These are phyloP conservation scores for Onygenales sp. DNA, from an alignment of 2,329 filamentous ascomycete species.

Conservation along the genomic window DNA sequence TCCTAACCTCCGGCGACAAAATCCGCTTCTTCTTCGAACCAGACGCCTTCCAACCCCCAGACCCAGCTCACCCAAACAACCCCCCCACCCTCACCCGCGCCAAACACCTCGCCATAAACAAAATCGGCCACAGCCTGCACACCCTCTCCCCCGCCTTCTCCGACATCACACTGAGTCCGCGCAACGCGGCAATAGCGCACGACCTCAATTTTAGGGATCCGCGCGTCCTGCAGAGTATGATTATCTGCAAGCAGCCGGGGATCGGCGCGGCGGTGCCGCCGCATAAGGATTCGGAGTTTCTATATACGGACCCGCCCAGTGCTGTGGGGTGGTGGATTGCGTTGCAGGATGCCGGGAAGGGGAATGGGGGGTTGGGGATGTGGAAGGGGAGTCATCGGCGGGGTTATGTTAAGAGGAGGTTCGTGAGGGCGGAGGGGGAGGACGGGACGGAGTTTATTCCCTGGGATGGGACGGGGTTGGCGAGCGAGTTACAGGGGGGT, in stretches of 20 bases:
- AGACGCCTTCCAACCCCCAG: constrained; percentile 57
- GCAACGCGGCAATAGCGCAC: constrained; percentile 56
- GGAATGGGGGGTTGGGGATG: constrained; percentile 86
- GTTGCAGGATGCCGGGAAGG: constrained; percentile 75
- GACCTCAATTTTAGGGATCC: constrained; percentile 68
- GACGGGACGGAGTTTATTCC: constrained; percentile 56
- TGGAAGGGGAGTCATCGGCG: constrained; percentile 70
- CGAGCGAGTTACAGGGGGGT: constrained; percentile 40
- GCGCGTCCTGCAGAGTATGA: constrained; percentile 80
- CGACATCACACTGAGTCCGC: constrained; percentile 3
- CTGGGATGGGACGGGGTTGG: constrained; percentile 59
- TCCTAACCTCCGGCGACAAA: constrained; percentile 81
- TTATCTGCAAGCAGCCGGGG: constrained; percentile 96
- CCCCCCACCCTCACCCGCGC: constrained; percentile 61
- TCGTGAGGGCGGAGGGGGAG: constrained; percentile 53
- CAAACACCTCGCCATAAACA: constrained; percentile 79
- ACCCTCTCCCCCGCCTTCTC: constrained; percentile 41
- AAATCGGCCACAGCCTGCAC: constrained; percentile 74
- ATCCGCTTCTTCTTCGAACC: constrained; percentile 96
- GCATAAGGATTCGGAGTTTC: constrained; percentile 85
- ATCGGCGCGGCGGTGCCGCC: constrained; percentile 85
- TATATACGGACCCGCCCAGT: constrained; percentile 80
- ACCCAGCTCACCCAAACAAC: constrained; percentile 50
- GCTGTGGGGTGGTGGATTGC: constrained; percentile 98
- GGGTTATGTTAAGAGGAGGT: constrained; percentile 59